phyloP scores from a whole-genome alignment of 177 flowering plant genomes.

The Tripterygium wilfordii region DNA sequence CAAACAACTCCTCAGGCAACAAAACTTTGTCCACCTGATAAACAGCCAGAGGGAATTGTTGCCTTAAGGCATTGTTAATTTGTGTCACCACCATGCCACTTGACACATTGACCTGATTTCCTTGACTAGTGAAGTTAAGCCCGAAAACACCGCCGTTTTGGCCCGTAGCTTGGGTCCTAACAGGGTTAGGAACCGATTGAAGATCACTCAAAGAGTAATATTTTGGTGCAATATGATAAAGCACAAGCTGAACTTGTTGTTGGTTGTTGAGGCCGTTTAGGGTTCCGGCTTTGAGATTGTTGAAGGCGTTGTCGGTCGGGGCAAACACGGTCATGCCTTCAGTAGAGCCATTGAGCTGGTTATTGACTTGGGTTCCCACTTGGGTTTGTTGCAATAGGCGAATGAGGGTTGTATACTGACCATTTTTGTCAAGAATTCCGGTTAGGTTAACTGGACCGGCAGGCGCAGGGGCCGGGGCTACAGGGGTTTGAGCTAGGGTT shows the following conservation, averaged over 20 bases:
- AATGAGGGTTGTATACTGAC: slow-evolving; percentile 56
- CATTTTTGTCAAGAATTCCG: slow-evolving; percentile 49
- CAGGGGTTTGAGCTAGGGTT: slow-evolving; percentile 26
- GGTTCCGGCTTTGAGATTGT: slow-evolving; percentile 48
- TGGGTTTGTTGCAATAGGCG: slow-evolving; percentile 48
- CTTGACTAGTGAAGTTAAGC: slow-evolving; percentile 41
- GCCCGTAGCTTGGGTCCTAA: slow-evolving; percentile 51
- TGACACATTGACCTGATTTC: slow-evolving; percentile 51
- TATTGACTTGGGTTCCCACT: slow-evolving; percentile 38
- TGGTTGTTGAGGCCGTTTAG: slow-evolving; percentile 39
- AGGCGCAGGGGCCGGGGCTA: slow-evolving; percentile 53
- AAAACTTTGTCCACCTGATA: slow-evolving; percentile 62
- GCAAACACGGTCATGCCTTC: slow-evolving; percentile 73
- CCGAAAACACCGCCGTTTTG: slow-evolving; percentile 23
- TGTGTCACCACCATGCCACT: slow-evolving; percentile 39
- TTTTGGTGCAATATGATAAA: slow-evolving; percentile 54
- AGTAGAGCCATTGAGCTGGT: slow-evolving; percentile 62
- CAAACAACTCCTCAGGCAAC: slow-evolving; percentile 46
- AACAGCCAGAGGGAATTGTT: slow-evolving; percentile 45
- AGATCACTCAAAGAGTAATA: slow-evolving; percentile 37
- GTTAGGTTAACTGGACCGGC: slow-evolving; percentile 62
- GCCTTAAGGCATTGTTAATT: slow-evolving; percentile 37
- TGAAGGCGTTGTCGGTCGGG: slow-evolving; percentile 78
- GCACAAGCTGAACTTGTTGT: slow-evolving; percentile 45
- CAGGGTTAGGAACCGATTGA: slow-evolving; percentile 60